A percentile compares a stretch with the other conserved stretches of the same genome.
Conservation (phyloP, 2,329 filamentous ascomycete genomes). For the Trematosphaeria pertusa region DNA sequence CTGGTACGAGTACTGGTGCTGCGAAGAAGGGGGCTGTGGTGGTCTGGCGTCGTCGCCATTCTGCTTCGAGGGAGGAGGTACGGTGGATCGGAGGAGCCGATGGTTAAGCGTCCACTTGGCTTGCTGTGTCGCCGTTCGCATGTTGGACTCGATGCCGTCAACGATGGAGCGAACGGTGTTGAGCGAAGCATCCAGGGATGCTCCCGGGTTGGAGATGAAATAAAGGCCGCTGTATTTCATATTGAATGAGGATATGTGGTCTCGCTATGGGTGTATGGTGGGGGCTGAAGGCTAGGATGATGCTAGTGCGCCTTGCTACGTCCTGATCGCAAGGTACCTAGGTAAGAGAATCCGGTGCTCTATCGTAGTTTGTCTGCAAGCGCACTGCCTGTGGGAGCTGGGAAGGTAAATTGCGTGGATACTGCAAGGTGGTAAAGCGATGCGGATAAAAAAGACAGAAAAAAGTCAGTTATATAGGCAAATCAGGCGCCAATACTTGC, state of each 20-base stretch:
- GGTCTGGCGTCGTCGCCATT: constrained; percentile 23
- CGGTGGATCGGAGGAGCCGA: constrained; percentile 41
- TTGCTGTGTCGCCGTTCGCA: constrained; percentile 23
- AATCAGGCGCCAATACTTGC: too few relatives aligned
- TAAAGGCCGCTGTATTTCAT: constrained; percentile 39
- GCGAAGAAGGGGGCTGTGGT: constrained; percentile 30
- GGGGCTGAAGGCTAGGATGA: too few relatives aligned
- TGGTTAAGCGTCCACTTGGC: constrained; percentile 39
- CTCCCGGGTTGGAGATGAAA: constrained; percentile 38
- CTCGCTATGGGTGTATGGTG: too few relatives aligned
- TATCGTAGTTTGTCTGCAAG: too few relatives aligned
- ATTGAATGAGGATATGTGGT: constrained; percentile 5
- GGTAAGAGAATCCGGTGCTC: too few relatives aligned
- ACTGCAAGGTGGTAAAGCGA: too few relatives aligned
- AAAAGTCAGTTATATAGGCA: too few relatives aligned
- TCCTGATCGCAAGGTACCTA: too few relatives aligned
- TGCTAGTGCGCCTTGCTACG: too few relatives aligned
- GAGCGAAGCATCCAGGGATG: constrained; percentile 31
- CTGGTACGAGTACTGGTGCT: constrained; percentile 37
- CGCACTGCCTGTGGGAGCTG: too few relatives aligned
- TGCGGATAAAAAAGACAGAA: too few relatives aligned
- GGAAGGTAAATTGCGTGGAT: too few relatives aligned
- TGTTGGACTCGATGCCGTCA: constrained; percentile 36
- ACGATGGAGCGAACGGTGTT: constrained; percentile 28
- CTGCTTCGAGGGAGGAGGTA: constrained; percentile 20